These are phyloP conservation scores for Aspergillus fumigatiaffinis DNA, from an alignment of 2,329 filamentous ascomycete genomes.

Conservation along the genomic window DNA sequence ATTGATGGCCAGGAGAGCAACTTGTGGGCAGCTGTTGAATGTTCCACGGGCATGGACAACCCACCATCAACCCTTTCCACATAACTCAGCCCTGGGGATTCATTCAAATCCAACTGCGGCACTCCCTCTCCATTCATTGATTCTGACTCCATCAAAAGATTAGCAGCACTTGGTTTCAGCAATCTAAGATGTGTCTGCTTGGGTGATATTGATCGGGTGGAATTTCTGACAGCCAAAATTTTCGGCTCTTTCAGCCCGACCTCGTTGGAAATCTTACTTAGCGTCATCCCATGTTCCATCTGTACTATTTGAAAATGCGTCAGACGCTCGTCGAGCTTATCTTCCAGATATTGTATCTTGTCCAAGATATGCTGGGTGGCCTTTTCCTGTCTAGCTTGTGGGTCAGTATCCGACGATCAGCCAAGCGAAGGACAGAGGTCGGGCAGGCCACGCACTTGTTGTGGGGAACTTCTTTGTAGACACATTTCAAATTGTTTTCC, in stretches of 20 bases:
- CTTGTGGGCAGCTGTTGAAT: constrained; percentile 85
- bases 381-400: constrained; percentile 35
- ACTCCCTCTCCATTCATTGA: constrained; percentile 10
- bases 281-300: constrained; percentile 12
- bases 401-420: constrained; percentile 3
- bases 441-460: constrained; percentile 68
- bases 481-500: constrained; percentile 78
- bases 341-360: constrained; percentile 29
- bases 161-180: constrained; percentile 22
- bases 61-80: constrained; percentile 45
- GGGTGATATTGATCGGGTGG: background rate
- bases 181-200: constrained; percentile 15
- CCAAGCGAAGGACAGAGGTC: background rate
- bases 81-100: constrained; percentile 6
- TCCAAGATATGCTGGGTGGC: constrained; percentile 37
- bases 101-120: background rate
- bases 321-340: constrained; percentile 25
- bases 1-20: constrained; percentile 72
- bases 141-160: constrained; percentile 10
- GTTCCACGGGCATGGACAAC: constrained; percentile 73
- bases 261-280: constrained; percentile 6
- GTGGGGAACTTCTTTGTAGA: constrained; percentile 85
- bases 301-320: constrained; percentile 15
- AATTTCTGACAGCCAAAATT: constrained; percentile 1
- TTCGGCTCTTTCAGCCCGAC: constrained; percentile 3